phyloP scores from a whole-genome alignment of 2,329 filamentous ascomycete species.

The Colletotrichum paranaense region DNA sequence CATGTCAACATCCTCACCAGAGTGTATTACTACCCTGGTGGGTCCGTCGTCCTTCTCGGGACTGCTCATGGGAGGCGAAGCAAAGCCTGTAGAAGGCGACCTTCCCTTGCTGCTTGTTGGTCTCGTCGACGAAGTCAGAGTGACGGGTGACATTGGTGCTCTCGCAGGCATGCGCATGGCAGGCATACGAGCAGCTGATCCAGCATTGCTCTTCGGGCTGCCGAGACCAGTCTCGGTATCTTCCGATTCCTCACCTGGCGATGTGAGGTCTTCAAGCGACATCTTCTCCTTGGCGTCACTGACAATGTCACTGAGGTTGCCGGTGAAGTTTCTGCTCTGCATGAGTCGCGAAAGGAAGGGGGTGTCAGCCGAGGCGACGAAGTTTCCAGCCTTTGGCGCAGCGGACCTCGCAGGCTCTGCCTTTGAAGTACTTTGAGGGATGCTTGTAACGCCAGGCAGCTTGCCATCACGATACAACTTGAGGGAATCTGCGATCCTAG shows the following conservation, averaged over 20 bases:
- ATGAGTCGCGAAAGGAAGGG: conserved; percentile 77
- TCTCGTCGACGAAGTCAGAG: conserved; percentile 53
- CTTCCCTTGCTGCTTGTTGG: conserved; percentile 70
- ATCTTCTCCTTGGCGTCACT: conserved; percentile 68
- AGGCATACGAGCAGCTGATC: conserved; percentile 45
- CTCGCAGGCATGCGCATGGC: conserved; percentile 70
- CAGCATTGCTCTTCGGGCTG: conserved; percentile 38
- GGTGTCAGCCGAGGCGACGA: conserved; percentile 67
- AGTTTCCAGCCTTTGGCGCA: conserved; percentile 42
- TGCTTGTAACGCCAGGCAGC: conserved; percentile 59
- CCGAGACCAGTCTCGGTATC: conserved; percentile 52
- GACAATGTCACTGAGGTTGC: conserved; percentile 69
- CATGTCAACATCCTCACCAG: conserved; percentile 64
- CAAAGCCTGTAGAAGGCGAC: conserved; percentile 52
- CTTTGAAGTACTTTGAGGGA: conserved; percentile 48
- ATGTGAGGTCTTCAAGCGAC: conserved; percentile 60
- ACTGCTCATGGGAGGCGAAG: conserved; percentile 45
- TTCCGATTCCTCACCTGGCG: conserved; percentile 66
- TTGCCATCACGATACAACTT: conserved; percentile 63
- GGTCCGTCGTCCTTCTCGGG: conserved; percentile 39
- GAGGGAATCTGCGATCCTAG: conserved; percentile 65
- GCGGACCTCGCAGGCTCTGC: conserved; percentile 43
- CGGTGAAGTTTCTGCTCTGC: conserved; percentile 68
- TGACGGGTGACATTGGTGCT: conserved; percentile 63
- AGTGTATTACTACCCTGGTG: conserved; percentile 47